These are phyloP conservation scores for Lactifluus hygrophoroides DNA, from an alignment of 768 basidiomycete species.

Conservation along the genomic window DNA sequence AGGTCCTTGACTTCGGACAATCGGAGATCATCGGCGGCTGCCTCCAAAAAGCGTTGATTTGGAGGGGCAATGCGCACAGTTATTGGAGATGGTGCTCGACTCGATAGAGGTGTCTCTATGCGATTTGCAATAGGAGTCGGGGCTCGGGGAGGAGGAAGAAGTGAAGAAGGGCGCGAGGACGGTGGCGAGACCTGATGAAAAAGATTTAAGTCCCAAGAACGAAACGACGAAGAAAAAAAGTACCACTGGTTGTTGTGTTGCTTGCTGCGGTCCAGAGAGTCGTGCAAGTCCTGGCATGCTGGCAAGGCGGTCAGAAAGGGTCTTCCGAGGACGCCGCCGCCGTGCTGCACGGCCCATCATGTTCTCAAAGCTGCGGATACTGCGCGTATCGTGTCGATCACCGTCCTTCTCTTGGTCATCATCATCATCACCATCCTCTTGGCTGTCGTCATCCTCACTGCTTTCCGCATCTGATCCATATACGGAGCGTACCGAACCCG, in stretches of 20 bases:
- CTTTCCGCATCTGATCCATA: slow-evolving; percentile 26
- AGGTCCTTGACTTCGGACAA: slow-evolving; percentile 76
- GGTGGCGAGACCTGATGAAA: slow-evolving; percentile 29
- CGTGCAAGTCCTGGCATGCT: slow-evolving; percentile 54
- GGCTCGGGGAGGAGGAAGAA: slow-evolving; percentile 26
- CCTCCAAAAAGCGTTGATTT: slow-evolving; percentile 61
- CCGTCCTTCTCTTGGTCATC: slow-evolving; percentile 32
- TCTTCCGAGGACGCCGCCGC: slow-evolving; percentile 42
- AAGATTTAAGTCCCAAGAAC: neutral
- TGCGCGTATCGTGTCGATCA: slow-evolving; percentile 49
- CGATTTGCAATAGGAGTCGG: slow-evolving; percentile 26
- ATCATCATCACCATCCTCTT: slow-evolving; percentile 34
- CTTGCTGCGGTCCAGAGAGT: slow-evolving; percentile 26
- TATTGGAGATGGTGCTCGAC: slow-evolving; percentile 33
- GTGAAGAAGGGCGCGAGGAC: slow-evolving; percentile 34
- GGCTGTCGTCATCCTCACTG: slow-evolving; percentile 28
- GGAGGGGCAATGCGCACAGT: slow-evolving; percentile 48
- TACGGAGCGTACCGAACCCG: slow-evolving; percentile 37
- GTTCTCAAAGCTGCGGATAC: slow-evolving; percentile 80
- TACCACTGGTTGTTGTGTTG: slow-evolving; percentile 1
- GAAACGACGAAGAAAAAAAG: slow-evolving; percentile 13
- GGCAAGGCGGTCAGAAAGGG: slow-evolving; percentile 74
- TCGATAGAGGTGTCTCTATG: slow-evolving; percentile 33
- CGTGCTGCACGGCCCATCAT: slow-evolving; percentile 48
- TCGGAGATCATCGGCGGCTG: slow-evolving; percentile 65